These are phyloP conservation scores for Priceomyces medius DNA, from an alignment of 805 yeast genomes.

Conservation along the genomic window DNA sequence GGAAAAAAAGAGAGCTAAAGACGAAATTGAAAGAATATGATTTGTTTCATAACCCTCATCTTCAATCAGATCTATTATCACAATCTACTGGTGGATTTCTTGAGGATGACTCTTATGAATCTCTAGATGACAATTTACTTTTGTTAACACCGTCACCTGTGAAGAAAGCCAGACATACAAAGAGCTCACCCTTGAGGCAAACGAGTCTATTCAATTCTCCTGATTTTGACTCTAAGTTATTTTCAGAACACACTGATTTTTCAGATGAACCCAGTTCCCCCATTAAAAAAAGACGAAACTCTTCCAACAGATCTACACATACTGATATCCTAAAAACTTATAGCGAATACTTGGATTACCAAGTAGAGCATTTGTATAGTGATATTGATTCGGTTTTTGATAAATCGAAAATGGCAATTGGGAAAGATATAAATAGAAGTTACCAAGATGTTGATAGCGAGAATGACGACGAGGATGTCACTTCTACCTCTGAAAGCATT, in stretches of 20 bases:
- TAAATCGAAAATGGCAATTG: too few species aligned
- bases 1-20: constrained; percentile 14
- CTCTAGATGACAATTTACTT: constrained; percentile 23
- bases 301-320: constrained; percentile 2
- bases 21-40: constrained; percentile 16
- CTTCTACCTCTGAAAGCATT: not conserved
- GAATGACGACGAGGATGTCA: not conserved
- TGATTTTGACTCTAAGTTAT: not conserved
- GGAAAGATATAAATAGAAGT: not conserved
- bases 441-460: not conserved
- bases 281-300: not conserved
- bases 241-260: not conserved
- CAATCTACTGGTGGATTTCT: constrained; percentile 3
- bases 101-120: constrained; percentile 2
- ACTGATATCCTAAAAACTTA: not conserved
- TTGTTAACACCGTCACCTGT: constrained; percentile 29
- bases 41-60: constrained; percentile 12
- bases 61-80: constrained; percentile 7
- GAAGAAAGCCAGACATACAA: constrained; percentile 17
- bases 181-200: constrained; percentile 1
- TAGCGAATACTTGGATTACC: constrained; percentile 1
- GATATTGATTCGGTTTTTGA: not conserved
- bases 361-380: not conserved
- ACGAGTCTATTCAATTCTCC: not conserved
- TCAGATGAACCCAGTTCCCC: not conserved